Evolutionary conservation across 2,329 filamentous ascomycete genomes (phyloP), one percentile per base, ranked within the genome.

Genomic region (Epichloe elymi): DNA sequence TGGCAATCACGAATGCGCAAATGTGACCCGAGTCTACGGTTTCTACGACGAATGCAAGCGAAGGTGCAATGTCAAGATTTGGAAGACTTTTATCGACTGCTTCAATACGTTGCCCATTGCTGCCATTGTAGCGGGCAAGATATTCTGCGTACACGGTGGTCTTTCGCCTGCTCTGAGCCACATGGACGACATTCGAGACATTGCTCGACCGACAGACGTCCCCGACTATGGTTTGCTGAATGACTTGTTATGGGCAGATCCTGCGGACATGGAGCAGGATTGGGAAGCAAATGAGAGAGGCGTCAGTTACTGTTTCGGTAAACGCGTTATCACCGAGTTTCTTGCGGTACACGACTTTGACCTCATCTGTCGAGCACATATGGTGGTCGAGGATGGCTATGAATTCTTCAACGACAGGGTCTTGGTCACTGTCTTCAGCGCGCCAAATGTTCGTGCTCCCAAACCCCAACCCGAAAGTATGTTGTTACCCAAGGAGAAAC

Each of bases 11-110:
- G 91, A 97, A 67, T 96, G 91, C 68, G 91, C 91, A 60, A 95
- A 95, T 58, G 89, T 97, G 49, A 97, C 89, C 14, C 80, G 91
- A 53, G 88, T 97, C 37, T 96, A 96, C 67, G 91, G 91, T 2
- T 97, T 97, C 69, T 97, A 97, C 71, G 91, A 97, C 62, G 91
- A 97, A 66, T 97, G 91, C 77, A 97, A 97, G 72, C 80, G 91
- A 57, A 80, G 91, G 55, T 95, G 87, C 73, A 96, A 95, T 64
- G 88, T 96, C 66, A 96, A 96, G 73, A 82, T 95, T 51, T 97
- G 91, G 91, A 97, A 97, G 74, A 94, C 88, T 0, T 97, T 97
- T 64, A 84, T 95, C 49, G 91, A 97, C 65, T 93, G 87, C 26
- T 97, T 97, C 75, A 97, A 97, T 67, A 90, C 85, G 41, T 77